These are phyloP conservation scores for Apiotrichum laibachii DNA, from an alignment of 1,284 basidiomycete species.

Conservation along the genomic window DNA sequence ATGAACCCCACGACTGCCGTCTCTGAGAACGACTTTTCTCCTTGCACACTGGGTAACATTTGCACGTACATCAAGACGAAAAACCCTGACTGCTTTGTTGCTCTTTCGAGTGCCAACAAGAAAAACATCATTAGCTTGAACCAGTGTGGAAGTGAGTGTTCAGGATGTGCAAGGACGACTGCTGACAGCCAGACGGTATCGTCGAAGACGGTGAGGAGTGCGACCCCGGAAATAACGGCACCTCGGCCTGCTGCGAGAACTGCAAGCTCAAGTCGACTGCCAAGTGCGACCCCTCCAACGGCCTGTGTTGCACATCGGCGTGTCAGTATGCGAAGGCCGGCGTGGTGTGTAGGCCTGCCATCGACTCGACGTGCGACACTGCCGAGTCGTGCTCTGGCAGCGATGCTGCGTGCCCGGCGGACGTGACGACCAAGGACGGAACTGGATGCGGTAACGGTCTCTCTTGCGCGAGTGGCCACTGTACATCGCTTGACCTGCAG, in stretches of 20 bases:
- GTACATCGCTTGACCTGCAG: slow-evolving; percentile 79
- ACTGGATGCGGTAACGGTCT: slow-evolving; percentile 66
- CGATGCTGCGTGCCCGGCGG: slow-evolving; percentile 68
- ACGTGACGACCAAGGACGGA: slow-evolving; percentile 68
- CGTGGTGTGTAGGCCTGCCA: slow-evolving; percentile 66
- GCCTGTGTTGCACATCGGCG: slow-evolving; percentile 68
- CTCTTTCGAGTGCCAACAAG: background rate
- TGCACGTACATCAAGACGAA: slow-evolving; percentile 56
- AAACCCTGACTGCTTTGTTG: background rate
- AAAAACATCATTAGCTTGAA: slow-evolving; percentile 42
- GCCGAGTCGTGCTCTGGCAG: slow-evolving; percentile 77
- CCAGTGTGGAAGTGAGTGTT: slow-evolving; percentile 48
- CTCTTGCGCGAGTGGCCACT: slow-evolving; percentile 74
- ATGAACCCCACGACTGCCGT: slow-evolving; percentile 75
- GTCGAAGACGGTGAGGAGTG: slow-evolving; percentile 71
- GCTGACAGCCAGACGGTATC: slow-evolving; percentile 45
- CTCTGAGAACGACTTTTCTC: slow-evolving; percentile 68
- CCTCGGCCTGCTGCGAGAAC: background rate
- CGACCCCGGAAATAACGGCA: slow-evolving; percentile 68
- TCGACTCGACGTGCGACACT: slow-evolving; percentile 68
- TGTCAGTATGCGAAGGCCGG: slow-evolving; percentile 67
- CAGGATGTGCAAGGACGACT: background rate
- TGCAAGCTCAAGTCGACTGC: slow-evolving; percentile 74
- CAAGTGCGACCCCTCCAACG: slow-evolving; percentile 75
- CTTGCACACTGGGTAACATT: slow-evolving; percentile 80